A percentile compares a stretch with the other conserved stretches of the same genome.
phyloP scores from a whole-genome alignment of 495 filamentous ascomycete species.

The Xylaria sp. region DNA sequence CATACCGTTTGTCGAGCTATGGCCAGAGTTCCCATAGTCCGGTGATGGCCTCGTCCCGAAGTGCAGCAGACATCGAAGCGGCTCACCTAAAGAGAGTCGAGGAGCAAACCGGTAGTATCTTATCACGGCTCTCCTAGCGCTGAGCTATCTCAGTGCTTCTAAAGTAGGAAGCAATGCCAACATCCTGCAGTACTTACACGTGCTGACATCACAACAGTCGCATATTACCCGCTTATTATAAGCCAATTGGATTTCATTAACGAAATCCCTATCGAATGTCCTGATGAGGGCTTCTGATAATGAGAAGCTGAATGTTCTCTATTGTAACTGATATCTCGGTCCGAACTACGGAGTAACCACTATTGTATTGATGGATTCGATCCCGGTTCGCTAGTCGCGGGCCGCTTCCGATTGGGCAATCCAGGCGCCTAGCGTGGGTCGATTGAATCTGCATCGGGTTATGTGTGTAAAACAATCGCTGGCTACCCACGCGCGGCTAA shows the following conservation, averaged over 20 bases:
- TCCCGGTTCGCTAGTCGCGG: background rate
- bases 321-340: background rate
- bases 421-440: background rate
- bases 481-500: background rate
- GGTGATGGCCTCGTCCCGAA: background rate
- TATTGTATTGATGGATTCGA: background rate
- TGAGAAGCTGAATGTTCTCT: background rate
- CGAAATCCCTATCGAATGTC: background rate
- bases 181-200: no score
- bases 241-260: background rate
- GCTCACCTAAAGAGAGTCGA: background rate
- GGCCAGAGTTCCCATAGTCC: constrained; percentile 10
- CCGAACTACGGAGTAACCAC: background rate
- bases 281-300: background rate
- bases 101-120: constrained; percentile 4
- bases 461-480: background rate
- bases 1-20: constrained; percentile 18
- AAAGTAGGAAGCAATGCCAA: background rate
- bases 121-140: constrained; percentile 8
- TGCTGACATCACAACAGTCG: background rate
- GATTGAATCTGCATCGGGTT: background rate
- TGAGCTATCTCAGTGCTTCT: background rate
- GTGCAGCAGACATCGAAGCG: background rate
- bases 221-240: background rate
- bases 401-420: background rate